Evolutionary conservation across 495 filamentous ascomycete genomes (phyloP).

Genomic region (Parachaetomium inaequale): DNA sequence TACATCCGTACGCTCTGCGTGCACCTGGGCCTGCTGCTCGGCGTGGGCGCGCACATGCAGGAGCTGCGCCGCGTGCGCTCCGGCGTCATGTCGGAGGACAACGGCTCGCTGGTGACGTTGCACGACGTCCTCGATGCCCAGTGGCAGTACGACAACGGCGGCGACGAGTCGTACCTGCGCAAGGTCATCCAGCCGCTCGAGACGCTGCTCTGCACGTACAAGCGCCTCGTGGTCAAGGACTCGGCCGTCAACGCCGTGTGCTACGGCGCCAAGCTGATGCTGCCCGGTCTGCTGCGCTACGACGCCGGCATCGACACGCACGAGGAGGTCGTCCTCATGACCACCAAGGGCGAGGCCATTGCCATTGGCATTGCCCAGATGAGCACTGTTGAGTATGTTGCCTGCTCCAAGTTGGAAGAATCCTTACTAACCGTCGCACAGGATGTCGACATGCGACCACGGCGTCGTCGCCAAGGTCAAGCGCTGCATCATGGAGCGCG

Average conservation of each 20-base stretch:
- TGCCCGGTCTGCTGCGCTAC: conserved; percentile 88
- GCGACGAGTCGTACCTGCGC: conserved; percentile 83
- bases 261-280: conserved; percentile 98
- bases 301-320: conserved; percentile 67
- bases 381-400: conserved; percentile 38
- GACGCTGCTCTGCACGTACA: conserved; percentile 84
- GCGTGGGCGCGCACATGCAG: conserved; percentile 98
- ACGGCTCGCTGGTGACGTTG: conserved; percentile 76
- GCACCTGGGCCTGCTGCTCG: conserved; percentile 85
- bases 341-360: conserved; percentile 97
- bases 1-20: conserved; percentile 98
- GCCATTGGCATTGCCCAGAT: conserved; percentile 93
- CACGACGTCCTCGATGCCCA: conserved; percentile 96
- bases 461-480: conserved; percentile 97
- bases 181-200: conserved; percentile 87
- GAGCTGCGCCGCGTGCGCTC: conserved; percentile 89
- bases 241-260: conserved; percentile 92
- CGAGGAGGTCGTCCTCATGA: conserved; percentile 79
- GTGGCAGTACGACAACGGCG: conserved; percentile 86
- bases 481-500: conserved; percentile 96
- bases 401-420: background rate
- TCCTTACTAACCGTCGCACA: background rate
- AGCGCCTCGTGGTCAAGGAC: conserved; percentile 96
- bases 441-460: conserved; percentile 84
- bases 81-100: conserved; percentile 89